Evolutionary conservation across 148 eudicot species (phyloP).

Genomic region (Spergularia marina): DNA sequence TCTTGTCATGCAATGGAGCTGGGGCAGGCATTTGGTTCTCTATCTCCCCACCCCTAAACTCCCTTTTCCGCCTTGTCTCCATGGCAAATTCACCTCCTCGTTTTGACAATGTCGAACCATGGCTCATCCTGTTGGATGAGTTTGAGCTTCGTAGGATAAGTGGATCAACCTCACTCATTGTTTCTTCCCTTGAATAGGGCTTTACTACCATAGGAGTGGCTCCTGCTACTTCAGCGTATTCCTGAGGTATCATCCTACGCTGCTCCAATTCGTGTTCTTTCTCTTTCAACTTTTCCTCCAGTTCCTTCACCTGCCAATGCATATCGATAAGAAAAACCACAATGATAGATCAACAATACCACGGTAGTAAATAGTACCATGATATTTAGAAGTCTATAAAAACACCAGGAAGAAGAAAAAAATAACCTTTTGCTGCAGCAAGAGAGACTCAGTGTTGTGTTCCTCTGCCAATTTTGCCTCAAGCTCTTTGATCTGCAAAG

Average conservation of each 20-base stretch:
- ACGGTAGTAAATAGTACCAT: neutral
- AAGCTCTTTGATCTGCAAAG: slow-evolving; percentile 61
- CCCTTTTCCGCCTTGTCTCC: slow-evolving; percentile 54
- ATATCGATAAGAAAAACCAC: neutral
- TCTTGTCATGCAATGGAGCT: slow-evolving; percentile 43
- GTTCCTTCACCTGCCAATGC: slow-evolving; percentile 60
- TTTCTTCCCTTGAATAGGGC: slow-evolving; percentile 37
- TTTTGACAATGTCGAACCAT: slow-evolving; percentile 38
- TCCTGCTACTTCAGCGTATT: slow-evolving; percentile 29
- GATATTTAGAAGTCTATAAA: neutral
- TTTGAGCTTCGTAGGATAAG: slow-evolving; percentile 61
- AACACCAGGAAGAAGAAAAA: neutral
- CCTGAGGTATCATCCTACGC: slow-evolving; percentile 24
- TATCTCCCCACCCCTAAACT: slow-evolving; percentile 60
- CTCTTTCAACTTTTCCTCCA: slow-evolving; percentile 64
- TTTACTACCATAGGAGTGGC: slow-evolving; percentile 49
- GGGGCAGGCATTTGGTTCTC: slow-evolving; percentile 48
- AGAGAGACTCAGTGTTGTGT: slow-evolving; percentile 36
- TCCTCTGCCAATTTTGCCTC: slow-evolving; percentile 57
- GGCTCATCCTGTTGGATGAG: slow-evolving; percentile 51
- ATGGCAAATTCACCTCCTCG: slow-evolving; percentile 38
- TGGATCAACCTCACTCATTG: slow-evolving; percentile 42
- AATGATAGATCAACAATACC: neutral
- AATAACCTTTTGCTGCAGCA: slow-evolving; percentile 65
- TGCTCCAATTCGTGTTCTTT: slow-evolving; percentile 43